Percentiles rank a stretch among this genome's conserved stretches.
These are phyloP conservation scores for Arthrobotrys conoides DNA, from an alignment of 2,329 filamentous ascomycete species.

Conservation along the genomic window DNA sequence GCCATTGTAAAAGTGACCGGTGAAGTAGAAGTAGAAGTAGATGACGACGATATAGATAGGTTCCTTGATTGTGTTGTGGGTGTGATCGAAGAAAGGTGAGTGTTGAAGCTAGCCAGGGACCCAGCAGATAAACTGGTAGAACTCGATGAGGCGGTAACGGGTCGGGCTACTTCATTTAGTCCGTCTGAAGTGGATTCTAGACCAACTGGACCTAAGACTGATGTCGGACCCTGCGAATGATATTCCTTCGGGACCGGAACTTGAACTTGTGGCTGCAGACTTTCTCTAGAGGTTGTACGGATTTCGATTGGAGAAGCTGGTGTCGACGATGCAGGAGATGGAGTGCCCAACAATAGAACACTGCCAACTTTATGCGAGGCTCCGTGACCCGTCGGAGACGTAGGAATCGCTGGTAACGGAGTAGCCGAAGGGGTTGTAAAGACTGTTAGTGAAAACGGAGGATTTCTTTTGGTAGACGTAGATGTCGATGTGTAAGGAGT, in stretches of 20 bases:
- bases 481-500: neutral
- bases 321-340: conserved; percentile 44
- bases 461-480: conserved; percentile 16
- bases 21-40: conserved; percentile 15
- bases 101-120: conserved; percentile 30
- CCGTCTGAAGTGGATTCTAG: conserved; percentile 19
- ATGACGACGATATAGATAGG: conserved; percentile 8
- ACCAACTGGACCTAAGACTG: conserved; percentile 4
- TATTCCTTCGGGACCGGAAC: conserved; percentile 51
- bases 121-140: conserved; percentile 37
- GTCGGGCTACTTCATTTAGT: conserved; percentile 39
- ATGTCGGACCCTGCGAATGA: conserved; percentile 31
- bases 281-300: conserved; percentile 22
- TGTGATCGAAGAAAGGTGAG: conserved; percentile 18
- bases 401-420: conserved; percentile 31
- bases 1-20: conserved; percentile 33
- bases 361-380: conserved; percentile 12
- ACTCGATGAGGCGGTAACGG: conserved; percentile 46
- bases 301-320: conserved; percentile 51
- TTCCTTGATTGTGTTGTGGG: conserved; percentile 28
- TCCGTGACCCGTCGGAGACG: conserved; percentile 37
- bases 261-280: conserved; percentile 50
- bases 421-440: conserved; percentile 36
- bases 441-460: conserved; percentile 39
- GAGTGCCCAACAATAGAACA: conserved; percentile 36